Evolutionary conservation across 2,329 filamentous ascomycete species (phyloP).

Genomic region (Xylariaceae sp.): DNA sequence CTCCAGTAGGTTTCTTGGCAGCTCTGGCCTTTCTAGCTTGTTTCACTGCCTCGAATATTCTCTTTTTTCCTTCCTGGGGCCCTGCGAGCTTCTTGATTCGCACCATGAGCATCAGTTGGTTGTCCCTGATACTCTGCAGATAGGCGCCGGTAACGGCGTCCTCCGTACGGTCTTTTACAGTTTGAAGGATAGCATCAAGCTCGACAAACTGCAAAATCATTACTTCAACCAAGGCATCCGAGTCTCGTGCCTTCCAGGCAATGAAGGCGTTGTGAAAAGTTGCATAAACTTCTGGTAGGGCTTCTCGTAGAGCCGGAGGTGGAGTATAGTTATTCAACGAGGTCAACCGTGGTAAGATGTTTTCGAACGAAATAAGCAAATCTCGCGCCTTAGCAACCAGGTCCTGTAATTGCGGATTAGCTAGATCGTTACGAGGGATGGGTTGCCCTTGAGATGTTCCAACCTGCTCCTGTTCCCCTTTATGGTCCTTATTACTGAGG

Average conservation of each 20-base stretch:
- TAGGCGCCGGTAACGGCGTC: slow-evolving; percentile 72
- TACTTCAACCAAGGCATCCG: slow-evolving; percentile 70
- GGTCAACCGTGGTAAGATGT: slow-evolving; percentile 62
- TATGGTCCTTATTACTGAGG: slow-evolving; percentile 67
- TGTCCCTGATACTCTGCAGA: slow-evolving; percentile 73
- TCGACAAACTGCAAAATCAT: slow-evolving; percentile 87
- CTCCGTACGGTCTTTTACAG: slow-evolving; percentile 72
- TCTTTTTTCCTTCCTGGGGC: slow-evolving; percentile 62
- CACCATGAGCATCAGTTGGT: slow-evolving; percentile 73
- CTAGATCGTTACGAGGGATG: slow-evolving; percentile 49
- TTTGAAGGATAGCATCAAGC: slow-evolving; percentile 77
- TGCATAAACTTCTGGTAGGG: slow-evolving; percentile 65
- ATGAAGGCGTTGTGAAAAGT: slow-evolving; percentile 76
- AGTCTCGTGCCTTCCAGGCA: slow-evolving; percentile 78
- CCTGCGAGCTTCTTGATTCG: slow-evolving; percentile 76
- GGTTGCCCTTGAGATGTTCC: slow-evolving; percentile 41
- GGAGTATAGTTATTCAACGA: slow-evolving; percentile 63
- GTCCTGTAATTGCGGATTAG: slow-evolving; percentile 62
- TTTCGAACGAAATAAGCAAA: slow-evolving; percentile 73
- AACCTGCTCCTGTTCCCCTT: slow-evolving; percentile 55
- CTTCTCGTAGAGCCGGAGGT: slow-evolving; percentile 57
- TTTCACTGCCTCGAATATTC: slow-evolving; percentile 71
- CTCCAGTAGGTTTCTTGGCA: slow-evolving; percentile 62
- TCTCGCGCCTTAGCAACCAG: slow-evolving; percentile 75
- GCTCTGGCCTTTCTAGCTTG: slow-evolving; percentile 64